phyloP scores from a whole-genome alignment of 108 stramenopile genomes.

The Skeletonema tropicum region DNA sequence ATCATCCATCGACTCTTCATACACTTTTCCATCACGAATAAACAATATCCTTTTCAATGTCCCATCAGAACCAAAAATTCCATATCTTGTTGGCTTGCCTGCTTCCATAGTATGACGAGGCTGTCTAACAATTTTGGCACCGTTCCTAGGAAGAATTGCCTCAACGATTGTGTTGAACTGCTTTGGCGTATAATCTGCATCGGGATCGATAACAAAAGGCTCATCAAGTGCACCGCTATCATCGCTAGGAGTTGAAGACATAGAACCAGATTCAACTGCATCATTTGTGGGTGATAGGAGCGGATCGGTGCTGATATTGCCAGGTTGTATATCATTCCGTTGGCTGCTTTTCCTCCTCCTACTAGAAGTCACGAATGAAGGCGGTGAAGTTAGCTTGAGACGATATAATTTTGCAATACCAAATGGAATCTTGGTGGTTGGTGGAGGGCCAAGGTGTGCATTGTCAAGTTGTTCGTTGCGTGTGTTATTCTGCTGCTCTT shows the following conservation, averaged over 20 bases:
- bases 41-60: slow-evolving; percentile 72
- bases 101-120: slow-evolving; percentile 34
- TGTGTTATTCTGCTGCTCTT: background rate
- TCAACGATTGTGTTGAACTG: slow-evolving; percentile 36
- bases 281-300: slow-evolving; percentile 20
- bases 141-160: slow-evolving; percentile 42
- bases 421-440: slow-evolving; percentile 41
- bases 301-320: slow-evolving; percentile 40
- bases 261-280: slow-evolving; percentile 5
- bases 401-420: slow-evolving; percentile 45
- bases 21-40: slow-evolving; percentile 80
- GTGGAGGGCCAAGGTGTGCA: background rate
- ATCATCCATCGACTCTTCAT: slow-evolving; percentile 67
- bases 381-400: slow-evolving; percentile 23
- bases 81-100: slow-evolving; percentile 35
- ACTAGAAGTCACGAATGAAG: slow-evolving; percentile 14
- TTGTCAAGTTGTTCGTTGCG: background rate
- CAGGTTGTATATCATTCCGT: slow-evolving; percentile 5
- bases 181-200: slow-evolving; percentile 35
- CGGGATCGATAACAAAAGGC: slow-evolving; percentile 25
- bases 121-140: slow-evolving; percentile 46
- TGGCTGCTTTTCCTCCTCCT: slow-evolving; percentile 8
- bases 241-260: background rate
- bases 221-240: background rate
- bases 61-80: slow-evolving; percentile 64